Conservation (phyloP, 75 land plant genomes). For the Sequoiadendron giganteum region DNA sequence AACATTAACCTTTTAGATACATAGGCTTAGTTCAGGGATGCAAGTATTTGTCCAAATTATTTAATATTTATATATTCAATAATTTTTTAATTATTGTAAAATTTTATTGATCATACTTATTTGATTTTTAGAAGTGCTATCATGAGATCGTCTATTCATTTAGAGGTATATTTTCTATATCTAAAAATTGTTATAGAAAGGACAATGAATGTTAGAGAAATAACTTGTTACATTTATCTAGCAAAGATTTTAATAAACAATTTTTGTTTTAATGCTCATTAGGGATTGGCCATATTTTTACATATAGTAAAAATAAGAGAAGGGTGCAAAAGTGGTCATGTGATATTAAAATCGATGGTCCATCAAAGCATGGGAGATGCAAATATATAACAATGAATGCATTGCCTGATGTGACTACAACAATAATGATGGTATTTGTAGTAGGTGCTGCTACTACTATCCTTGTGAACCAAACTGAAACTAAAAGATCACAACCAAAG, state of each 20-base stretch:
- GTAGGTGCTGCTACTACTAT: constrained; percentile 57
- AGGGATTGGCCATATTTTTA: background rate
- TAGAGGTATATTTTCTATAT: background rate
- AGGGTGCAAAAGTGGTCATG: background rate
- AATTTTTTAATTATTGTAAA: too few relatives aligned
- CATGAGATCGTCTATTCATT: too few relatives aligned
- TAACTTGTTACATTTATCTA: background rate
- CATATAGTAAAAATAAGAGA: background rate
- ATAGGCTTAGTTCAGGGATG: too few relatives aligned
- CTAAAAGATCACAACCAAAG: constrained; percentile 26
- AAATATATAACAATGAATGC: constrained; percentile 4
- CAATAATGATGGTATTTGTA: constrained; percentile 41
- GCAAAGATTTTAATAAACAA: background rate
- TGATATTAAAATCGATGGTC: background rate
- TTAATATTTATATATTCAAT: too few relatives aligned
- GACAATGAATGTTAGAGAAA: background rate
- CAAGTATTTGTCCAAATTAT: too few relatives aligned
- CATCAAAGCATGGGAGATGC: constrained; percentile 1
- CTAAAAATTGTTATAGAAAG: background rate
- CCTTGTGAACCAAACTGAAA: constrained; percentile 25
- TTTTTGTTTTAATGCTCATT: background rate
- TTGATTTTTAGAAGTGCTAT: too few relatives aligned
- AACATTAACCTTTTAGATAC: too few relatives aligned
- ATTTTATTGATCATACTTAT: too few relatives aligned
- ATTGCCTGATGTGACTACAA: constrained; percentile 55